Percentiles rank a stretch among this genome's conserved stretches.
These are phyloP conservation scores for Fimicolochytrium jonesii DNA, from an alignment of 192 early-diverging fungal genomes.

Conservation along the genomic window DNA sequence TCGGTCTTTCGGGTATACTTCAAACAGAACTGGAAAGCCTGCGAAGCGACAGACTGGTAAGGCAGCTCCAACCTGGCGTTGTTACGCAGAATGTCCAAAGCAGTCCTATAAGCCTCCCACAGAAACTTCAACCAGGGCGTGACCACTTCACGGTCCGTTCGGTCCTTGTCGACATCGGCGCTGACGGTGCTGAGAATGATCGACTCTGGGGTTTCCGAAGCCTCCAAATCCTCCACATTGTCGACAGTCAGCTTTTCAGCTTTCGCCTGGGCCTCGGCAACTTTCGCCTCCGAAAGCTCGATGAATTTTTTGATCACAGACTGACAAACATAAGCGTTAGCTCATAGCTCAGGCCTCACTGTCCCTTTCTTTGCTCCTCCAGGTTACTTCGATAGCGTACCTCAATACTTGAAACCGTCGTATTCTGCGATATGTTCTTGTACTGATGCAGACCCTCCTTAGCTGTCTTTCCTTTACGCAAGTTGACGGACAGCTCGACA, in stretches of 20 bases:
- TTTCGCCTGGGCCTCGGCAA: constrained; percentile 82
- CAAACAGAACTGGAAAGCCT: constrained; percentile 96
- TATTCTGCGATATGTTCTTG: constrained; percentile 98
- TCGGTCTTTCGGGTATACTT: constrained; percentile 95
- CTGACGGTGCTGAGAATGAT: constrained; percentile 94
- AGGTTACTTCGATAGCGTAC: constrained; percentile 34
- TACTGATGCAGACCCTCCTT: constrained; percentile 97
- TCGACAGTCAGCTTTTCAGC: constrained; percentile 85
- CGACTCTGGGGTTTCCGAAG: constrained; percentile 93
- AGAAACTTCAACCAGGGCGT: constrained; percentile 99
- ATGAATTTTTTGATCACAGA: constrained; percentile 82
- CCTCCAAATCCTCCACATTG: constrained; percentile 91
- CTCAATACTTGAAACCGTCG: constrained; percentile 84
- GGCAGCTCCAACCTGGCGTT: constrained; percentile 90
- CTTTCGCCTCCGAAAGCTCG: constrained; percentile 78
- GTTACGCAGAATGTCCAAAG: constrained; percentile 94
- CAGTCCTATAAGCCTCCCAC: constrained; percentile 99
- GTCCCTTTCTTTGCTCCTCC: background rate
- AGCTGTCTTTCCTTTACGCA: constrained; percentile 84
- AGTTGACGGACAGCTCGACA: constrained; percentile 83
- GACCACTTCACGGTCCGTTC: constrained; percentile 95
- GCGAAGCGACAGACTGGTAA: constrained; percentile 84
- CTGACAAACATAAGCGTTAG: background rate
- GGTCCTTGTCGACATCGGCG: constrained; percentile 90
- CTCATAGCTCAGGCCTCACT: background rate